Base-by-base conservation (phyloP, 2,329 filamentous ascomycete genomes). In the Colletotrichum sp. region DNA sequence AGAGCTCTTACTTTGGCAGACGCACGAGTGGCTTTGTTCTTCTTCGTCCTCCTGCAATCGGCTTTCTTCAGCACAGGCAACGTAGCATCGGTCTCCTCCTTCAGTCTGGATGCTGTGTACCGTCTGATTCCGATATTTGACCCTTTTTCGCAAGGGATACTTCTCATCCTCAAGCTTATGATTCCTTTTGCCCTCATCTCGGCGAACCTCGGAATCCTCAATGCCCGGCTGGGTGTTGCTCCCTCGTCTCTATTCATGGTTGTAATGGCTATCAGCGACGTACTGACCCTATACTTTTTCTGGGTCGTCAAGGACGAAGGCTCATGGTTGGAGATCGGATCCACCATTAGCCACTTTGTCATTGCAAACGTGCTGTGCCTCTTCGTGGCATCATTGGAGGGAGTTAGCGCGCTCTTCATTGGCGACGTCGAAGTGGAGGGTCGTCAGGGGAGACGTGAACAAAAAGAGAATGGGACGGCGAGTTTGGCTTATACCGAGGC, bases 61-160 rank as follows among this genome's bases (percentile, higher is more conserved):
- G 97, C 94, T 67, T 99, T 99, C 85, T 99, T 99, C 90, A 95
- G 93, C 86, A 99, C 96, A 0, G 97, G 97, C 78, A 99, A 99
- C 86, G 92, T 99, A 74, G 97, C 97, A 1, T 98, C 96, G 0
- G 87, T 99, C 71, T 98, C 96, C 18, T 95, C 95, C 2, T 99
- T 99, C 87, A 98, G 94, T 77, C 88, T 99, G 55, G 97, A 99
- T 74, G 96, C 94, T 80, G 97, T 99, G 8, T 91, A 89, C 83
- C 93, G 97, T 3, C 91, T 99, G 8, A 90, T 99, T 66, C 97
- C 97, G 6, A 88, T 99, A 77, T 99, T 99, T 84, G 95, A 96
- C 82, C 97, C 97, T 13, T 98, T 99, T 83, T 94, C 93, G 2
- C 98, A 99, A 84, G 95, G 93, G 32, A 95, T 96, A 0, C 90